Evolutionary conservation across 2,329 filamentous ascomycete species (phyloP).

Genomic region (Sarocladium kiliense): DNA sequence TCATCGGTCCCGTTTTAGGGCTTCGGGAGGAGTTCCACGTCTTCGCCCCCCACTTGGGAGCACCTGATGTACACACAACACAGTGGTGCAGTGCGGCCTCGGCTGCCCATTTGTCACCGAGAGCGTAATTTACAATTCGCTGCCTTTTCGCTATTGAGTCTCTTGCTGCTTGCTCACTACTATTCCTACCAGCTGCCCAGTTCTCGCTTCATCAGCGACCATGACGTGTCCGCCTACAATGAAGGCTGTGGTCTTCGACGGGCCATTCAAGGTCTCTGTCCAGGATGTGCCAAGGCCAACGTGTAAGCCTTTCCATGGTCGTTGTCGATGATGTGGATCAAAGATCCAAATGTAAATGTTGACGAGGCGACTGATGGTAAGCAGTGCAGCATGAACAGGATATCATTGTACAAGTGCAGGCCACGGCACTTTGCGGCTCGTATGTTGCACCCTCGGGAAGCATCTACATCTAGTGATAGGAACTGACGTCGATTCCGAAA

Average conservation of each 20-base stretch:
- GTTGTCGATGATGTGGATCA: neutral
- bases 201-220: too few species aligned
- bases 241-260: constrained; percentile 86
- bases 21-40: neutral
- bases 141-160: neutral
- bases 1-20: neutral
- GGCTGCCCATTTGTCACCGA: neutral
- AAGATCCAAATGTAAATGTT: neutral
- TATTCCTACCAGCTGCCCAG: neutral
- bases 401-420: constrained; percentile 71
- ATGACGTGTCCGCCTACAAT: constrained; percentile 48
- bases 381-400: constrained; percentile 61
- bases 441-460: constrained; percentile 31
- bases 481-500: neutral
- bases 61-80: neutral
- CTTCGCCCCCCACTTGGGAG: neutral
- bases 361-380: neutral
- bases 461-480: neutral
- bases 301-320: neutral
- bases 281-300: constrained; percentile 72
- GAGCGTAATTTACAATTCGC: neutral
- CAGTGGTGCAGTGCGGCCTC: neutral
- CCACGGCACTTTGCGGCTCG: constrained; percentile 78
- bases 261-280: constrained; percentile 66
- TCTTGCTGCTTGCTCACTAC: neutral